Evolutionary conservation across 2,329 filamentous ascomycete species (phyloP), one percentile per base, ranked within the genome.

Genomic region (Aspergillus texensis): DNA sequence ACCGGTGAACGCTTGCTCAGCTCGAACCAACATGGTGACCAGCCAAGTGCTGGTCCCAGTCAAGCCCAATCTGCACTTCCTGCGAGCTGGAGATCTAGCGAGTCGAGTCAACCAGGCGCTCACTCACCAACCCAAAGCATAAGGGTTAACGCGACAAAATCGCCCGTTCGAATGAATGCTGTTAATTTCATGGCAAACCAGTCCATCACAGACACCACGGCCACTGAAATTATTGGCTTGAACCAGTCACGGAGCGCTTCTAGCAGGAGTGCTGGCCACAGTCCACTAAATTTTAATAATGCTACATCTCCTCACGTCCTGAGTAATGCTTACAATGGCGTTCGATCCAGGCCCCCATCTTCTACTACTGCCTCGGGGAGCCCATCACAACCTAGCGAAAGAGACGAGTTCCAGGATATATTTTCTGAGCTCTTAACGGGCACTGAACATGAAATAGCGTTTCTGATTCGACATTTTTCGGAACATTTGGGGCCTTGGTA

Each of bases 361-460:
- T 54, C 65, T 10, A 16, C 55, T 54, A 32, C 57, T 3, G 45
- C 55, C 9, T 64, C 68, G 3, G 65, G 63, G 14, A 72, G 58
- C 24, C 57, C 62, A 3, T 70, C 72, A 2, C 68, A 72, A 21
- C 63, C 65, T 32, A 72, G 64, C 30, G 71, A 75, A 28, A 67
- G 66, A 46, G 74, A 76, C 43, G 72, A 75, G 46, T 73, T 78
- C 16, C 72, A 75, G 26, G 72, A 76, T 41, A 72, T 77, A 8
- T 75, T 77, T 53, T 77, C 75, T 0, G 75, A 78, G 36, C 68
- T 78, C 19, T 74, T 74, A 72, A 79, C 72, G 1, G 76, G 72
- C n/a, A 75, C 74, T 16, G 75, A 76, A 52, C 75, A 77, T 57
- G 78, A 80, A 60, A 65, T 76, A 36, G 75, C 76, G 1, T 79